Evolutionary conservation across 2,329 filamentous ascomycete genomes (phyloP).

Genomic region (Didymella sp.): DNA sequence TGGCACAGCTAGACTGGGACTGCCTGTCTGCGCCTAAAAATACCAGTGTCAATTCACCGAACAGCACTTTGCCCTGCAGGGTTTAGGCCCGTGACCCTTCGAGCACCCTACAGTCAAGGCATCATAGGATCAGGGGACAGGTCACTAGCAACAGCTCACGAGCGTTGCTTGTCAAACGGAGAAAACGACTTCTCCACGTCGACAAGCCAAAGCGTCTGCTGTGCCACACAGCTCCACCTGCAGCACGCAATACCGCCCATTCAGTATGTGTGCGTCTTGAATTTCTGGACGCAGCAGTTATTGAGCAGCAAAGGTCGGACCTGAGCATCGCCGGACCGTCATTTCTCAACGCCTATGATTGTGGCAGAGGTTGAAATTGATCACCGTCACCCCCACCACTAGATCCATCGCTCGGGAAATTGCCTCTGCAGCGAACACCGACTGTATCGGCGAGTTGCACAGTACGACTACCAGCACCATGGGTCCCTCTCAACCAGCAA

Average conservation of each 20-base stretch:
- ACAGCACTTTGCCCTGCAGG: conserved; percentile 23
- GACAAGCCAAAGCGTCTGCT: conserved; percentile 1
- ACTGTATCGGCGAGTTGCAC: conserved; percentile 12
- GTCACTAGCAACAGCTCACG: conserved; percentile 6
- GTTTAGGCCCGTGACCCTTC: conserved; percentile 15
- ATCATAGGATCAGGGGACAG: conserved; percentile 22
- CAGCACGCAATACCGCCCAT: not conserved
- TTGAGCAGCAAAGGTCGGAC: conserved; percentile 3
- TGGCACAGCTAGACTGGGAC: conserved; percentile 20
- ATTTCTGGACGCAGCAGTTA: not conserved
- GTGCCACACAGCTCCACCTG: conserved; percentile 8
- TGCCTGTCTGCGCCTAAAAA: conserved; percentile 30
- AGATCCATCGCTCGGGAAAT: conserved; percentile 16
- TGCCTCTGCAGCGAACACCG: conserved; percentile 7
- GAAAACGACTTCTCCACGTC: conserved; percentile 9
- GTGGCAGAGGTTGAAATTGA: conserved; percentile 12
- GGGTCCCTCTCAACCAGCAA: conserved; percentile 16
- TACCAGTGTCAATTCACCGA: conserved; percentile 26
- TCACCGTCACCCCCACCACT: conserved; percentile 18
- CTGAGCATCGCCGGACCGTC: conserved; percentile 3
- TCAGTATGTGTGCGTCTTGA: conserved; percentile 11
- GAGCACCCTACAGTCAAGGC: conserved; percentile 18
- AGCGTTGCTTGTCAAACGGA: conserved; percentile 2
- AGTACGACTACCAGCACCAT: conserved; percentile 9
- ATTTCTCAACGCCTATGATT: conserved; percentile 10